These are phyloP conservation scores for Sugiyamaella valdiviana DNA, from an alignment of 805 yeast genomes.

Conservation along the genomic window DNA sequence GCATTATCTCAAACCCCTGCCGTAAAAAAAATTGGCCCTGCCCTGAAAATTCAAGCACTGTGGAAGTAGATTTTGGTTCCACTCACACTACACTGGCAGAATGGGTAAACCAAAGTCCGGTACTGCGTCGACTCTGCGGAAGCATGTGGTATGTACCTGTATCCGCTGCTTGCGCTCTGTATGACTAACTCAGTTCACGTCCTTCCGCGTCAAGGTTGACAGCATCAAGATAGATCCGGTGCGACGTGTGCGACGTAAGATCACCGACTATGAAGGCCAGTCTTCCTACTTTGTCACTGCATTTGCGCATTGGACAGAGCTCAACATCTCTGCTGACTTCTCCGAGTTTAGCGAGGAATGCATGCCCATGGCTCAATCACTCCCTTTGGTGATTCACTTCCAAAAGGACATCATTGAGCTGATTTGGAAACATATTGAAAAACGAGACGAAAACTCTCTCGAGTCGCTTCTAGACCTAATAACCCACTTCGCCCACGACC, in stretches of 20 bases:
- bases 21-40: not conserved
- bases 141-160: conserved; percentile 15
- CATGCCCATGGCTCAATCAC: conserved; percentile 51
- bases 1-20: not conserved
- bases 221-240: conserved; percentile 74
- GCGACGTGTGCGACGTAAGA: conserved; percentile 25
- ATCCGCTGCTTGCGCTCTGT: not conserved
- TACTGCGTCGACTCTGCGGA: conserved; percentile 16
- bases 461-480: conserved; percentile 77
- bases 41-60: not conserved
- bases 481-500: conserved; percentile 83
- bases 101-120: conserved; percentile 12
- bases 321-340: conserved; percentile 69
- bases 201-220: conserved; percentile 77
- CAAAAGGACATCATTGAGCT: conserved; percentile 52
- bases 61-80: not conserved
- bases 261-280: conserved; percentile 25
- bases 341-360: conserved; percentile 54
- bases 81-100: not conserved
- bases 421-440: conserved; percentile 42
- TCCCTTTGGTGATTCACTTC: conserved; percentile 77
- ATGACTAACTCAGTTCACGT: conserved; percentile 14
- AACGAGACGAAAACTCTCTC: conserved; percentile 61
- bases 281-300: conserved; percentile 74
- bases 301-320: conserved; percentile 80